A percentile compares a stretch with the other conserved stretches of the same genome.
Evolutionary conservation across 2,329 filamentous ascomycete genomes (phyloP).

Genomic region (Rhytidhysteron rufulum): DNA sequence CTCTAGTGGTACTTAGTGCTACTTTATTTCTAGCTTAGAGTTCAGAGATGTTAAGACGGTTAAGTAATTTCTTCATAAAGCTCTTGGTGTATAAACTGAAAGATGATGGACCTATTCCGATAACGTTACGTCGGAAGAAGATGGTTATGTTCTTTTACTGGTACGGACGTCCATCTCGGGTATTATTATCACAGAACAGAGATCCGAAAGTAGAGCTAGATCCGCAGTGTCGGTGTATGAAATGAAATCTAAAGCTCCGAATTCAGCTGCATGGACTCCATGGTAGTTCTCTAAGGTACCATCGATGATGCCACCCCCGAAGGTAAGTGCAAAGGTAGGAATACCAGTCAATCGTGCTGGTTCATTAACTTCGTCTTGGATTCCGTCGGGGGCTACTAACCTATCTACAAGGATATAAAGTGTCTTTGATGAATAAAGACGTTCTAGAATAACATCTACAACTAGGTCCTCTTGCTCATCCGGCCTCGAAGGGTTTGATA

Average conservation of each 20-base stretch:
- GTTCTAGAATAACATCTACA: constrained; percentile 36
- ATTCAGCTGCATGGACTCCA: constrained; percentile 47
- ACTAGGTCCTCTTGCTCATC: constrained; percentile 18
- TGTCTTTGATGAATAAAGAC: constrained; percentile 43
- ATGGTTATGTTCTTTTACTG: constrained; percentile 27
- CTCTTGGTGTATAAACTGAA: constrained; percentile 34
- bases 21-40: constrained; percentile 4
- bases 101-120: constrained; percentile 29
- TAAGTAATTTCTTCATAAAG: constrained; percentile 8
- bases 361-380: constrained; percentile 40
- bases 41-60: constrained; percentile 5
- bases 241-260: constrained; percentile 30
- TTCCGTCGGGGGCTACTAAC: constrained; percentile 40
- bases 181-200: constrained; percentile 47
- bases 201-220: constrained; percentile 46
- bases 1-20: neutral
- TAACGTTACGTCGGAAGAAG: constrained; percentile 27
- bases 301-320: constrained; percentile 50
- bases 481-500: constrained; percentile 14
- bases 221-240: constrained; percentile 32
- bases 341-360: constrained; percentile 43
- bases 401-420: constrained; percentile 54
- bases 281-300: constrained; percentile 46
- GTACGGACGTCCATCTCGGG: constrained; percentile 36
- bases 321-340: constrained; percentile 46